A percentile compares a stretch with the other conserved stretches of the same genome.
These are phyloP conservation scores for Zhuliangozyma parablackwelliae DNA, from an alignment of 1,139 yeast genomes.

Conservation along the genomic window DNA sequence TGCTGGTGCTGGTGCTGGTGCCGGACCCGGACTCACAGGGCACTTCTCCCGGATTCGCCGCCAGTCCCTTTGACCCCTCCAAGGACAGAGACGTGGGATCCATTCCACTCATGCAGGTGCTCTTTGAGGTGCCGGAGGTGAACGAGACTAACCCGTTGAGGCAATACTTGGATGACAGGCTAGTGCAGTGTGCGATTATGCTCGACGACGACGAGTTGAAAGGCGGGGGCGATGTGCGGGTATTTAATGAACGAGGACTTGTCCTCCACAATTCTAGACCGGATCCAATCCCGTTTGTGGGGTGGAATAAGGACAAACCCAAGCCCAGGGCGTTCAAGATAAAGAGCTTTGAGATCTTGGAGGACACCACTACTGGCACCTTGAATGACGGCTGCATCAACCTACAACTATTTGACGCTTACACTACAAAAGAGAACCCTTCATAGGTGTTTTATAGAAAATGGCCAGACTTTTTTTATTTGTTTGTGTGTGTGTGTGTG, in stretches of 20 bases:
- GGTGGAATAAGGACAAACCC: slow-evolving; percentile 2
- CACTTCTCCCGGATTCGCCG: slow-evolving; percentile 11
- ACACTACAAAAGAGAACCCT: slow-evolving; percentile 67
- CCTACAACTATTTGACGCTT: slow-evolving; percentile 71
- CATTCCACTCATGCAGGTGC: slow-evolving; percentile 12
- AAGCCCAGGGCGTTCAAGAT: slow-evolving; percentile 21
- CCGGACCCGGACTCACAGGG: slow-evolving; percentile 11
- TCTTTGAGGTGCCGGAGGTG: slow-evolving; percentile 36
- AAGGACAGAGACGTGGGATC: not conserved
- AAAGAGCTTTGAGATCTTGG: slow-evolving; percentile 60
- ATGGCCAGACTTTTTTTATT: not conserved
- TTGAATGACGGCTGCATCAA: slow-evolving; percentile 69
- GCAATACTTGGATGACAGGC: slow-evolving; percentile 17
- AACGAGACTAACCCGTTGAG: slow-evolving; percentile 23
- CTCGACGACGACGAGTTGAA: slow-evolving; percentile 33
- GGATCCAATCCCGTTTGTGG: slow-evolving; percentile 20
- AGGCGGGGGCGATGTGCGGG: slow-evolving; percentile 30
- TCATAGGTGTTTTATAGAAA: slow-evolving; percentile 18
- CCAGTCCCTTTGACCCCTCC: not conserved
- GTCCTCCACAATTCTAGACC: slow-evolving; percentile 17
- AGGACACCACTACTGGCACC: slow-evolving; percentile 55
- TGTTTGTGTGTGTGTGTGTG: not conserved
- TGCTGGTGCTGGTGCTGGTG: slow-evolving; percentile 5
- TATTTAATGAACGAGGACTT: slow-evolving; percentile 26
- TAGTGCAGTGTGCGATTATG: slow-evolving; percentile 24